Conservation (phyloP, 148 eudicot species). For the Rhododendron vialii region DNA sequence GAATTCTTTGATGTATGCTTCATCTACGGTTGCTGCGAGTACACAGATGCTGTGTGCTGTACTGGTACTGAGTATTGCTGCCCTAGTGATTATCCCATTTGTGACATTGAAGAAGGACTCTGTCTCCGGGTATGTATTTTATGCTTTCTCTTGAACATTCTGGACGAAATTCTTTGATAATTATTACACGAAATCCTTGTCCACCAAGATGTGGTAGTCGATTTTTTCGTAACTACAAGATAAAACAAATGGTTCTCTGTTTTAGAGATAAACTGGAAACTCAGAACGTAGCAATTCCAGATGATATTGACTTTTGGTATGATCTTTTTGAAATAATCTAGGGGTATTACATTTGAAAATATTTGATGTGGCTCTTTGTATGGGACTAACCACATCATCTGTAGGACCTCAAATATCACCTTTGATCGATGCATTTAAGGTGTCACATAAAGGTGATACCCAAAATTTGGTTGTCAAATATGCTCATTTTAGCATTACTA, state of each 20-base stretch:
- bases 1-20: slow-evolving; percentile 42
- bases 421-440: neutral
- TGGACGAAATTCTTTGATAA: neutral
- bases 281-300: neutral
- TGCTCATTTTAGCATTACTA: neutral
- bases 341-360: neutral
- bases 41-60: slow-evolving; percentile 63
- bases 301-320: neutral
- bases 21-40: slow-evolving; percentile 57
- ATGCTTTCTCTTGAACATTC: neutral
- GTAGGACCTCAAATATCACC: neutral
- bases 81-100: slow-evolving; percentile 63
- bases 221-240: neutral
- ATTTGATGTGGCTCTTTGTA: neutral
- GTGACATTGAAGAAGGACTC: slow-evolving; percentile 41
- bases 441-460: neutral
- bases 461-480: neutral
- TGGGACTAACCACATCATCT: neutral
- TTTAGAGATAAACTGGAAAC: neutral
- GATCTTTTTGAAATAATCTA: neutral
- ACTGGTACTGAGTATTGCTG: slow-evolving; percentile 52
- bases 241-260: neutral
- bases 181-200: neutral
- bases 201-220: neutral
- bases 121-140: slow-evolving; percentile 49